Percentiles rank a stretch among this genome's conserved stretches.
Evolutionary conservation across 306 rosid species (phyloP).

Genomic region (Sicyos baderoa): DNA sequence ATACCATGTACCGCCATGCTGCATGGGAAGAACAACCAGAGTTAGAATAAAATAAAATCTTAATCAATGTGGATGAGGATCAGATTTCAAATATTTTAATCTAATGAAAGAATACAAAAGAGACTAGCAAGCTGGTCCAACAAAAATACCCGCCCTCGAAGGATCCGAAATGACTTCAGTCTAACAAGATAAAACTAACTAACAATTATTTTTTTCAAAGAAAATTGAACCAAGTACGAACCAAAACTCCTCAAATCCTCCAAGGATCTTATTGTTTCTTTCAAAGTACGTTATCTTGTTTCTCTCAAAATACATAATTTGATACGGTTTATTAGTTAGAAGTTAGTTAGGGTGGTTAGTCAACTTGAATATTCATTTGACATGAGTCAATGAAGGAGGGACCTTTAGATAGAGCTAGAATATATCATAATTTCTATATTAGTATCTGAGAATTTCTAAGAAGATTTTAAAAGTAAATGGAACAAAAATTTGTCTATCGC

Average conservation of each 20-base stretch:
- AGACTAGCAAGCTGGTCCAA: neutral
- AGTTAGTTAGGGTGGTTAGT: too few species aligned
- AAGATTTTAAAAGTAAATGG: too few species aligned
- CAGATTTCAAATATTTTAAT: neutral
- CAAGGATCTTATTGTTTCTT: neutral
- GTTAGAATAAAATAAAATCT: neutral
- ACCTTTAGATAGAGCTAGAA: too few species aligned
- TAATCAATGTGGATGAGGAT: neutral
- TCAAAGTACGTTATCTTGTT: too few species aligned
- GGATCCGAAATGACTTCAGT: neutral
- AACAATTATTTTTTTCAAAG: too few species aligned
- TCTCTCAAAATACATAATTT: neutral
- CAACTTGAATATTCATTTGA: too few species aligned
- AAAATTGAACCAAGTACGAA: neutral
- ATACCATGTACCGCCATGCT: slow-evolving; percentile 58
- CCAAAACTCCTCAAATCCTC: neutral
- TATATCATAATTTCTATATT: neutral
- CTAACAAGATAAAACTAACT: neutral
- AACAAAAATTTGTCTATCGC: too few species aligned
- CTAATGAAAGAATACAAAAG: neutral
- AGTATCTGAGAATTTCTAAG: neutral
- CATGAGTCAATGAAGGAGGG: too few species aligned
- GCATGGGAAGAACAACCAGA: slow-evolving; percentile 24
- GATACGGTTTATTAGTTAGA: too few species aligned
- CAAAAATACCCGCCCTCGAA: neutral